Conservation (phyloP, 163 green algal genomes). For the Coccomyxa subellipsoidea region DNA sequence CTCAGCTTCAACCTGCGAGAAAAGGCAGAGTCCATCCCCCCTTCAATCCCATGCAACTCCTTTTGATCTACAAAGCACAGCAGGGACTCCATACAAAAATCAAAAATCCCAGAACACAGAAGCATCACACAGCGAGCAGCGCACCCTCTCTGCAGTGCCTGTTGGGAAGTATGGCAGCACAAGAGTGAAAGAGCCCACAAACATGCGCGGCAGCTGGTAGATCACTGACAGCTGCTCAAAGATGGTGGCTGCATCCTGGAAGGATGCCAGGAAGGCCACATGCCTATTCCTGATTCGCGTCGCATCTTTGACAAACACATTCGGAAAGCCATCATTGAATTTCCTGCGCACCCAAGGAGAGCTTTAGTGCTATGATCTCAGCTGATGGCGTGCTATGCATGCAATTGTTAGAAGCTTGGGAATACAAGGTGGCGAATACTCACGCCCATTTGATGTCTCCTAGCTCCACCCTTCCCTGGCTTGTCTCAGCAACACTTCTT, state of each 20-base stretch:
- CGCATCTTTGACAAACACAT: conserved; percentile 96
- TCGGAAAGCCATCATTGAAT: conserved; percentile 96
- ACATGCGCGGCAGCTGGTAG: conserved; percentile 95
- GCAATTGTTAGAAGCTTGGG: not conserved
- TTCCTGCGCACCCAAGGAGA: conserved; percentile 48
- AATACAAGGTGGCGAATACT: conserved; percentile 20
- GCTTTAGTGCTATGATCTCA: too few relatives aligned
- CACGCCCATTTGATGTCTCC: conserved; percentile 88
- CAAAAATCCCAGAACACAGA: not conserved
- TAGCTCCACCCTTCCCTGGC: conserved; percentile 72
- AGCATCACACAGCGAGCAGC: conserved; percentile 4
- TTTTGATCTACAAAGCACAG: too few relatives aligned
- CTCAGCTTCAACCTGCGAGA: conserved; percentile 85
- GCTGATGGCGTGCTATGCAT: too few relatives aligned
- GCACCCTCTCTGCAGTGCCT: conserved; percentile 86
- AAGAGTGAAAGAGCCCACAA: conserved; percentile 96
- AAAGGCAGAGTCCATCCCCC: not conserved
- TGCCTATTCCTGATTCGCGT: conserved; percentile 89
- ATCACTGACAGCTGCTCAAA: conserved; percentile 99
- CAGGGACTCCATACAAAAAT: not conserved
- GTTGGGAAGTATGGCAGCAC: conserved; percentile 99
- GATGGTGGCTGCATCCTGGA: conserved; percentile 87
- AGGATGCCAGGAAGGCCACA: conserved; percentile 97
- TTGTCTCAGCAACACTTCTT: conserved; percentile 64
- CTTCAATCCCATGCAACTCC: too few relatives aligned